Conservation (phyloP, 768 basidiomycete genomes). For the Mycena metata region DNA sequence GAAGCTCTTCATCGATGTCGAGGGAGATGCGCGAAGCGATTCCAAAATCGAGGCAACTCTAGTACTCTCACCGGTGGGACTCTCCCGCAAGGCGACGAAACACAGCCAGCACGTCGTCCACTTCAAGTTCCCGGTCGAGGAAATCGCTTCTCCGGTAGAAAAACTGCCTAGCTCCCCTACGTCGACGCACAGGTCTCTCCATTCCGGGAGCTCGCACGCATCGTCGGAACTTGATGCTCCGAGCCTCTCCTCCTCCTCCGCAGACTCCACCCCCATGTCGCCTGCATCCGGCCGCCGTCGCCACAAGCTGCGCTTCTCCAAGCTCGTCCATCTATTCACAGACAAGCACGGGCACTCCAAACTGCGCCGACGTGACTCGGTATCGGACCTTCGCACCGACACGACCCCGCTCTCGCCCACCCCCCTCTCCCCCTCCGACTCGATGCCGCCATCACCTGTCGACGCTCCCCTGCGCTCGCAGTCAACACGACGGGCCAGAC, state of each 20-base stretch:
- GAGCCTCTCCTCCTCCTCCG: not conserved
- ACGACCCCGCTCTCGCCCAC: not conserved
- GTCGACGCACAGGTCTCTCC: slow-evolving; percentile 18
- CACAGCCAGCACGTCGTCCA: slow-evolving; percentile 10
- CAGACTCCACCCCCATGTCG: too few species aligned
- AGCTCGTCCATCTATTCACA: slow-evolving; percentile 25
- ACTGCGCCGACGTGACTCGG: not conserved
- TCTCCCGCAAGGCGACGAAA: not conserved
- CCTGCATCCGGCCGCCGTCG: not conserved
- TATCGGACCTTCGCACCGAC: not conserved
- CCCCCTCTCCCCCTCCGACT: not conserved
- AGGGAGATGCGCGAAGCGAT: not conserved
- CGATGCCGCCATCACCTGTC: too few species aligned
- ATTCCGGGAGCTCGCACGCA: slow-evolving; percentile 13
- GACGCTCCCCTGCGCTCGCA: not conserved
- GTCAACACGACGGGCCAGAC: not conserved
- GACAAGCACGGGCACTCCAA: slow-evolving; percentile 23
- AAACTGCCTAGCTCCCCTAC: slow-evolving; percentile 5
- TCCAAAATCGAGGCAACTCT: not conserved
- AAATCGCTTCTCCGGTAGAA: too few species aligned
- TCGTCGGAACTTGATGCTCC: slow-evolving; percentile 5
- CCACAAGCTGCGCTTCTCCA: slow-evolving; percentile 28
- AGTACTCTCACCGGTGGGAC: not conserved
- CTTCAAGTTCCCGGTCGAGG: slow-evolving; percentile 1
- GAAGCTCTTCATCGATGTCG: slow-evolving; percentile 10